Conservation (phyloP, 805 yeast species). For the Teunomyces atbi region DNA sequence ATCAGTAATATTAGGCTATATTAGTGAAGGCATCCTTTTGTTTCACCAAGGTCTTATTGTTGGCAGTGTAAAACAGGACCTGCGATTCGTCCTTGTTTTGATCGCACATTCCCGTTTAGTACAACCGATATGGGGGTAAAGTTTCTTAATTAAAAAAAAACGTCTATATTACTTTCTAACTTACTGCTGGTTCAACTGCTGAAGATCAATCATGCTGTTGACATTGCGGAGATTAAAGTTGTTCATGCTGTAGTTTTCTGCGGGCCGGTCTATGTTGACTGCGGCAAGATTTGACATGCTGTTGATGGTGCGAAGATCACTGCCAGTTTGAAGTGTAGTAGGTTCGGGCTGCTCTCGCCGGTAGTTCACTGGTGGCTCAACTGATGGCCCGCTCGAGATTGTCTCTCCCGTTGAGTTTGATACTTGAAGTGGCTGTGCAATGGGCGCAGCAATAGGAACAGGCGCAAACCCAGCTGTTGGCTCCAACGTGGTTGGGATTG, state of each 20-base stretch:
- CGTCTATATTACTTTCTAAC: neutral
- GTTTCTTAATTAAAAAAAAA: neutral
- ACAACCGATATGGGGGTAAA: no score
- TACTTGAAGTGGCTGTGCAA: constrained; percentile 1
- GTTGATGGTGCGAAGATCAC: constrained; percentile 22
- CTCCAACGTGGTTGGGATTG: constrained; percentile 37
- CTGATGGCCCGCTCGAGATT: neutral
- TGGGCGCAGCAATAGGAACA: constrained; percentile 6
- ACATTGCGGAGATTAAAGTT: constrained; percentile 21
- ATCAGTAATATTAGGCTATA: no score
- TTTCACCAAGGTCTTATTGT: no score
- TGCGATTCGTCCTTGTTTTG: no score
- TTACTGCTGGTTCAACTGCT: constrained; percentile 15
- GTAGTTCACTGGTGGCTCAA: neutral
- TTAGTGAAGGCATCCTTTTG: no score
- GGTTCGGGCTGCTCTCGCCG: neutral
- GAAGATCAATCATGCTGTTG: constrained; percentile 34
- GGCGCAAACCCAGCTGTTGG: neutral
- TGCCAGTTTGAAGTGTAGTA: neutral
- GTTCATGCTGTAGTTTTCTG: constrained; percentile 8
- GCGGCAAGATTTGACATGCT: constrained; percentile 28
- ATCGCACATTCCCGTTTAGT: no score
- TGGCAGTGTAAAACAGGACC: no score
- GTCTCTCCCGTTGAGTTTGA: neutral
- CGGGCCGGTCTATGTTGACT: constrained; percentile 10